Percentiles rank a stretch among this genome's conserved stretches.
phyloP scores from a whole-genome alignment of 225 moss, liverwort and hornwort genomes.

The Pleurozium schreberi region DNA sequence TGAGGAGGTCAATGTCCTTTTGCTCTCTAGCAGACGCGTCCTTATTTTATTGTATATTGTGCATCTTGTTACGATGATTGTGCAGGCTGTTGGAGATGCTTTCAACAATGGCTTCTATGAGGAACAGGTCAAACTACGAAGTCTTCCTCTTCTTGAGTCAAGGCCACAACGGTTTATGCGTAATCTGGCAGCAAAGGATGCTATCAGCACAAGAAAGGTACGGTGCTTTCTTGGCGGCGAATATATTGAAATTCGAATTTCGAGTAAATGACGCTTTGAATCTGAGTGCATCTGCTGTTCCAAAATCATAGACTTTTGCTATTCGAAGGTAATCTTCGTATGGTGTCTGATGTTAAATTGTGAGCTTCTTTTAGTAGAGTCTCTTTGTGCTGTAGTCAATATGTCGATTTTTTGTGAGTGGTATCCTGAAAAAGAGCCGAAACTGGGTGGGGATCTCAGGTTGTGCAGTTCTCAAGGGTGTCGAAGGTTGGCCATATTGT shows the following conservation, averaged over 20 bases:
- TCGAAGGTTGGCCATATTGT: conserved; percentile 79
- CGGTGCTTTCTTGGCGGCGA: not conserved
- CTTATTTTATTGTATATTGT: not conserved
- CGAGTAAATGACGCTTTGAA: not conserved
- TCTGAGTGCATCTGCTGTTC: not conserved
- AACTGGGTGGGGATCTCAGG: conserved; percentile 28
- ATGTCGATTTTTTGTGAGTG: not conserved
- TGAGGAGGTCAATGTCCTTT: not conserved
- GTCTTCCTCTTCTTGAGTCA: conserved; percentile 92
- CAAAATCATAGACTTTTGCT: not conserved
- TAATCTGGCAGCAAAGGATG: conserved; percentile 76
- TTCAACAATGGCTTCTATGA: conserved; percentile 98
- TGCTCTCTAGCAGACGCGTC: not conserved
- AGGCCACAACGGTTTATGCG: conserved; percentile 94
- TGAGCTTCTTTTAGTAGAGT: not conserved
- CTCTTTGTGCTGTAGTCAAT: not conserved
- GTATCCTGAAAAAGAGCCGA: not conserved
- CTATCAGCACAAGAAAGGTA: conserved; percentile 77
- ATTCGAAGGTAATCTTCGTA: not conserved
- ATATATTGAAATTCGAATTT: not conserved
- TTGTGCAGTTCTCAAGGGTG: conserved; percentile 79
- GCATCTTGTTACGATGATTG: not conserved
- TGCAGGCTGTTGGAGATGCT: conserved; percentile 98
- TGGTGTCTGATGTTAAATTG: not conserved
- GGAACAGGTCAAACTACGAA: conserved; percentile 76